phyloP scores from a whole-genome alignment of 768 basidiomycete species.

The Termitomyces sp. region DNA sequence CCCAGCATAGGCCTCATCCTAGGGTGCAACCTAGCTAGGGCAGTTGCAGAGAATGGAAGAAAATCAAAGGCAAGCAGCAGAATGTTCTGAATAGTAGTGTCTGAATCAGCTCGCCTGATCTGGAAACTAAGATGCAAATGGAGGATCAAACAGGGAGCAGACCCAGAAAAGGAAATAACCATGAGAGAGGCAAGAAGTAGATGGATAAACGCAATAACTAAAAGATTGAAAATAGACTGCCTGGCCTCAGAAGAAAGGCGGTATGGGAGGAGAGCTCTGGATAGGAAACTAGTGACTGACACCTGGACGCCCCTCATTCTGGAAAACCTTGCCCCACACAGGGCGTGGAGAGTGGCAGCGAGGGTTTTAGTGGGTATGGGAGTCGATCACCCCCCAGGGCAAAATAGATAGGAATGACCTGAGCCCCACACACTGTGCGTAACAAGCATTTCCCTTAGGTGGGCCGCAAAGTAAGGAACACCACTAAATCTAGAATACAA shows the following conservation, averaged over 20 bases:
- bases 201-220: neutral
- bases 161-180: neutral
- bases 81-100: no score
- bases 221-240: neutral
- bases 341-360: neutral
- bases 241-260: neutral
- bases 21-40: no score
- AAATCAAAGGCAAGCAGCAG: no score
- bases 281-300: neutral
- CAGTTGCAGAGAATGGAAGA: no score
- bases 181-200: neutral
- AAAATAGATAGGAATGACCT: no score
- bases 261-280: neutral
- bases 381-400: neutral
- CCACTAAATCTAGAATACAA: no score
- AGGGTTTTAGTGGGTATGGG: neutral
- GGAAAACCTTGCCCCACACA: rapidly evolving
- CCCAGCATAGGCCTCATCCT: no score
- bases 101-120: no score
- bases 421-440: neutral
- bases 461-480: no score
- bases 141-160: no score
- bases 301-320: neutral
- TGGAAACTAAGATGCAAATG: no score
- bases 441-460: neutral